These are phyloP conservation scores for Polytolypa hystricis DNA, from an alignment of 2,329 filamentous ascomycete species.

Conservation along the genomic window DNA sequence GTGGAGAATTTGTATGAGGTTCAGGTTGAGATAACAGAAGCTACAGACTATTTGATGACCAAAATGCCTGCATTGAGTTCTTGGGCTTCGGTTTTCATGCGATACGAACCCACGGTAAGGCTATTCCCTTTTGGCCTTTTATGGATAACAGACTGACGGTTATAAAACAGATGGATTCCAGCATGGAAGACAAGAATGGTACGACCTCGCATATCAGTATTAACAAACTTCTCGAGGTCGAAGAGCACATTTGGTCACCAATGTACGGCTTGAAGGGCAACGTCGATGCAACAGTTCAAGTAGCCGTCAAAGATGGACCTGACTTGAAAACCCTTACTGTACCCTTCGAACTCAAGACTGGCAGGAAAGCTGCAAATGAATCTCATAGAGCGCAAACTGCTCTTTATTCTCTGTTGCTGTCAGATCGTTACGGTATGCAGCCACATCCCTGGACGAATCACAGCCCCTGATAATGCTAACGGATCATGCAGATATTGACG, in stretches of 20 bases:
- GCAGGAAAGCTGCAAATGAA: slow-evolving; percentile 64
- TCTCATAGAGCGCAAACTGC: slow-evolving; percentile 88
- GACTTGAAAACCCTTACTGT: slow-evolving; percentile 62
- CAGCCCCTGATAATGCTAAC: slow-evolving; percentile 4
- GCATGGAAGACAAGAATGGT: slow-evolving; percentile 69
- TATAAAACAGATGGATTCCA: slow-evolving; percentile 47
- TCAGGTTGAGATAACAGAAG: slow-evolving; percentile 59
- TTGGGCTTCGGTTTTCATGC: slow-evolving; percentile 77
- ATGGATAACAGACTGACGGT: slow-evolving; percentile 15
- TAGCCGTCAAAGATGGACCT: slow-evolving; percentile 63
- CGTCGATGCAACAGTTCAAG: slow-evolving; percentile 91
- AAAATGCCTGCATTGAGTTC: slow-evolving; percentile 71
- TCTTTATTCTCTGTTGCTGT: slow-evolving; percentile 82
- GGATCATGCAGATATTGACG: slow-evolving; percentile 57
- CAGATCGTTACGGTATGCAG: slow-evolving; percentile 71
- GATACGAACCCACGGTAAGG: slow-evolving; percentile 54
- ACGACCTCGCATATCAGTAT: slow-evolving; percentile 71
- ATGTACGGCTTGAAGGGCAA: slow-evolving; percentile 97
- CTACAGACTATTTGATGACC: slow-evolving; percentile 66
- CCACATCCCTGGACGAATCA: background rate
- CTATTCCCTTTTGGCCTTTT: slow-evolving; percentile 1
- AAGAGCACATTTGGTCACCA: slow-evolving; percentile 97
- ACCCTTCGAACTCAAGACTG: slow-evolving; percentile 92
- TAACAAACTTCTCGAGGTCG: slow-evolving; percentile 87
- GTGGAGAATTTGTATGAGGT: slow-evolving; percentile 86